These are phyloP conservation scores for Potentilla sterilis DNA, from an alignment of 306 rosid species.

Conservation along the genomic window DNA sequence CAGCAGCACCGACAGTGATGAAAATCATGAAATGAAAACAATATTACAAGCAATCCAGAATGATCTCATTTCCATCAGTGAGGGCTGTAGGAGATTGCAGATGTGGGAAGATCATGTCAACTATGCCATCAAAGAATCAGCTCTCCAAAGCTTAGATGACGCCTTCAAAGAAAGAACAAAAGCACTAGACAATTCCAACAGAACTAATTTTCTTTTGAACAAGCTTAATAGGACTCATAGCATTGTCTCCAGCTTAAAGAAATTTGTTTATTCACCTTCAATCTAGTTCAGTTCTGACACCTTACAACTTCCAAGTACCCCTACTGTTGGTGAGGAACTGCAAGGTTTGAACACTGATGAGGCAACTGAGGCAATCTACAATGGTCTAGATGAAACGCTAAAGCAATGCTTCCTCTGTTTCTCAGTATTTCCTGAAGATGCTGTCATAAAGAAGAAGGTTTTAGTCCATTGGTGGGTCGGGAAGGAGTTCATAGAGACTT, in stretches of 20 bases:
- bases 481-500: conserved; percentile 19
- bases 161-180: conserved; percentile 7
- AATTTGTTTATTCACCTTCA: not conserved
- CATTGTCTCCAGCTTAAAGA: not conserved
- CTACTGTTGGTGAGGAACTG: not conserved
- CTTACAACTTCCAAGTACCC: not conserved
- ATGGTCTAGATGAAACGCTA: not conserved
- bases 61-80: conserved; percentile 9
- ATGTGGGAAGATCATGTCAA: conserved; percentile 7
- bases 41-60: not conserved
- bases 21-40: not conserved
- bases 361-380: not conserved
- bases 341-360: not conserved
- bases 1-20: not conserved
- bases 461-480: conserved; percentile 32
- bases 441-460: conserved; percentile 21
- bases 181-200: not conserved
- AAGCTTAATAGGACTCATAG: not conserved
- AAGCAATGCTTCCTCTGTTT: conserved; percentile 20
- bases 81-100: not conserved
- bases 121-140: not conserved
- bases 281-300: not conserved
- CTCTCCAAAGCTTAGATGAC: conserved; percentile 11
- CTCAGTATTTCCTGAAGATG: conserved; percentile 26
- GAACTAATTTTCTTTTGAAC: not conserved